These are phyloP conservation scores for Colletotrichum sp. DNA, from an alignment of 2,329 filamentous ascomycete species.

Conservation along the genomic window DNA sequence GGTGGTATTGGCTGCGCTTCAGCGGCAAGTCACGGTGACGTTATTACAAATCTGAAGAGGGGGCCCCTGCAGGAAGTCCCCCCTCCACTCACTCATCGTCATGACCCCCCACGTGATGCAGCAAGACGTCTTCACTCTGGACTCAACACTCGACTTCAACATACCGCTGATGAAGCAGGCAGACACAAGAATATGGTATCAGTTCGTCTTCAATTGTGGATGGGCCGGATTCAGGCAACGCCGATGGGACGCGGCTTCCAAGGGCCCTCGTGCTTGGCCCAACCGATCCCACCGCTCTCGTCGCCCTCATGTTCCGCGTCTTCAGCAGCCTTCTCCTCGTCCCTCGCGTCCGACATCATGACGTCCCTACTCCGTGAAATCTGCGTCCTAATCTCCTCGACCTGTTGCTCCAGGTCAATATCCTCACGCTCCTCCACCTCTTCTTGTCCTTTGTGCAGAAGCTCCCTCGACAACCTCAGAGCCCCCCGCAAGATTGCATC, in stretches of 20 bases:
- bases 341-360: slow-evolving; percentile 6
- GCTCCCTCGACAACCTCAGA: slow-evolving; percentile 46
- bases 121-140: not conserved
- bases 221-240: slow-evolving; percentile 41
- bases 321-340: not conserved
- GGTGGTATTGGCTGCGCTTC: not conserved
- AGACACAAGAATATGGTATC: not conserved
- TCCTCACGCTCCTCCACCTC: not conserved
- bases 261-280: slow-evolving; percentile 54
- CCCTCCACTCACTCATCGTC: not conserved
- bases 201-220: not conserved
- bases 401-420: slow-evolving; percentile 22
- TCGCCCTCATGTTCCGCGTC: slow-evolving; percentile 13
- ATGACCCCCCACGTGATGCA: slow-evolving; percentile 8
- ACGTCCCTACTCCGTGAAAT: slow-evolving; percentile 13
- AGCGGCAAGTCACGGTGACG: slow-evolving; percentile 18
- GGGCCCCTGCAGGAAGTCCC: not conserved
- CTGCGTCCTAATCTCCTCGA: slow-evolving; percentile 27
- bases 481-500: slow-evolving; percentile 49
- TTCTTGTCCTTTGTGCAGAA: slow-evolving; percentile 35
- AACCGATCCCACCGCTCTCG: slow-evolving; percentile 36
- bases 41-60: slow-evolving; percentile 15
- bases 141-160: not conserved
- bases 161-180: not conserved
- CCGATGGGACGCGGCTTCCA: slow-evolving; percentile 67